Conservation (phyloP, 2,329 filamentous ascomycete genomes). For the Fusarium drepaniforme region DNA sequence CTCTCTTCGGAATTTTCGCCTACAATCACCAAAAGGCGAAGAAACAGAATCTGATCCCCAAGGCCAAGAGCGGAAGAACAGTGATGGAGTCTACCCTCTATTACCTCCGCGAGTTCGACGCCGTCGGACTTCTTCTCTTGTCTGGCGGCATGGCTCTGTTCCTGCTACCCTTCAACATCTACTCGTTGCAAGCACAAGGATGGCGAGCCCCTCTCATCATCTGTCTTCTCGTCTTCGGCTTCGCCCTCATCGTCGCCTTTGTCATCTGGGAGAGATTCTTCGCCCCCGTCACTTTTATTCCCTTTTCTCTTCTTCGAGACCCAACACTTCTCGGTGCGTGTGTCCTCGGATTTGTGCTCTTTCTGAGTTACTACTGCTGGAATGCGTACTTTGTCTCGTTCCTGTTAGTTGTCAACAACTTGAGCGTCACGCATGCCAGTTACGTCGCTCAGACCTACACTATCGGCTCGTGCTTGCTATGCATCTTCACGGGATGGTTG, state of each 20-base stretch:
- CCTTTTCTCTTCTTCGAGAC: constrained; percentile 38
- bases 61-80: background rate
- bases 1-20: constrained; percentile 39
- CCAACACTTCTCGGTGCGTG: constrained; percentile 53
- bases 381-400: constrained; percentile 55
- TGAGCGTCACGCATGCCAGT: constrained; percentile 49
- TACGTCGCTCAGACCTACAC: constrained; percentile 53
- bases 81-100: background rate
- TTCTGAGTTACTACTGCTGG: constrained; percentile 53
- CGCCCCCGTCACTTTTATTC: constrained; percentile 40
- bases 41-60: constrained; percentile 24
- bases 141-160: constrained; percentile 68
- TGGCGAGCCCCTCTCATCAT: constrained; percentile 4
- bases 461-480: constrained; percentile 48
- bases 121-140: constrained; percentile 67
- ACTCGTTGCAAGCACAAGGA: constrained; percentile 37
- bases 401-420: constrained; percentile 54
- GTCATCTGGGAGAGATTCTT: constrained; percentile 48
- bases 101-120: constrained; percentile 64
- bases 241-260: constrained; percentile 66
- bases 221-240: constrained; percentile 67
- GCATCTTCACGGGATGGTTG: constrained; percentile 18
- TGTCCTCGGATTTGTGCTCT: constrained; percentile 51
- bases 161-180: constrained; percentile 73
- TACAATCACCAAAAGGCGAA: constrained; percentile 39